Conservation (phyloP, 2,329 filamentous ascomycete species). For the Apiospora arundinis region DNA sequence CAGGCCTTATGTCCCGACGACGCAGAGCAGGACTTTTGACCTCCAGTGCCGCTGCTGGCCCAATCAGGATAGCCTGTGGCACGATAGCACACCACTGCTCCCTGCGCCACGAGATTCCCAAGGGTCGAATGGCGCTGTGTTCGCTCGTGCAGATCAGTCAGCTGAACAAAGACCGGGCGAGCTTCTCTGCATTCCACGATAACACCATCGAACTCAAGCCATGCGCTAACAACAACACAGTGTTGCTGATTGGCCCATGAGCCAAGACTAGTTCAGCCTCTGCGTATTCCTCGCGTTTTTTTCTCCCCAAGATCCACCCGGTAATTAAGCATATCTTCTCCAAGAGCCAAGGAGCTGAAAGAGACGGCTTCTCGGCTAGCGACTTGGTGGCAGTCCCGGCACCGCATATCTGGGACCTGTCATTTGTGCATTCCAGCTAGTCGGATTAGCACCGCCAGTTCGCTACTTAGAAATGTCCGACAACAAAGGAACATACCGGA, state of each 20-base stretch:
- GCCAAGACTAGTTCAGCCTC: background rate
- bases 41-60: background rate
- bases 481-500: background rate
- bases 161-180: background rate
- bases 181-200: background rate
- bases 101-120: background rate
- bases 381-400: background rate
- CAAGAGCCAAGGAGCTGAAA: background rate
- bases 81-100: background rate
- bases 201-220: background rate
- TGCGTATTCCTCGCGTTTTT: constrained; percentile 10
- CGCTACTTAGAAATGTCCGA: background rate
- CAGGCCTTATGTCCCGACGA: background rate
- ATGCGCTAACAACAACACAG: background rate
- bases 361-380: background rate
- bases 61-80: background rate
- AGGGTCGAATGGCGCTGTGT: background rate
- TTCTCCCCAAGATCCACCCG: background rate
- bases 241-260: background rate
- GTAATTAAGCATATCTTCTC: background rate
- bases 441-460: background rate
- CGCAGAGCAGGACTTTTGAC: background rate
- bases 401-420: background rate
- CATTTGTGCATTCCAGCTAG: background rate
- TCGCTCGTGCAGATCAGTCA: background rate